phyloP scores from a whole-genome alignment of 192 early-diverging fungal genomes.

The Gigaspora rosea region DNA sequence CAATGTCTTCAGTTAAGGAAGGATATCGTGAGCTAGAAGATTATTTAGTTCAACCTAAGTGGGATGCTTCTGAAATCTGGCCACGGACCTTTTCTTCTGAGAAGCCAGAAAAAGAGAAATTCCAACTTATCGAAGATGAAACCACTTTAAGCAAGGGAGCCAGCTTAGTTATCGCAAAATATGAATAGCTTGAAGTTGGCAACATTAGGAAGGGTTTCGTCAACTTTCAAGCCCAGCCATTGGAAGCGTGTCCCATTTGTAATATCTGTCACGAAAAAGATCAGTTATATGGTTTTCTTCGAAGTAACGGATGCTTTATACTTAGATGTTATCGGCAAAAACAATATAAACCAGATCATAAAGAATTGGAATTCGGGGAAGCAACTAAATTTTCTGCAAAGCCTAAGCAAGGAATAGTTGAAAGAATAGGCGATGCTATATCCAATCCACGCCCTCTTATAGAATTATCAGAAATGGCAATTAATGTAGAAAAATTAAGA shows the following conservation, averaged over 20 bases:
- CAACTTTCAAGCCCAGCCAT: conserved; percentile 18
- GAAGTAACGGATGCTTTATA: not conserved
- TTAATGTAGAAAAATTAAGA: conserved; percentile 14
- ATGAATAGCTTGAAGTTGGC: not conserved
- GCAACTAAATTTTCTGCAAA: conserved; percentile 5
- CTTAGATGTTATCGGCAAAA: conserved; percentile 21
- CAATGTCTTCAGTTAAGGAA: conserved; percentile 17
- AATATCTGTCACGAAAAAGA: conserved; percentile 2
- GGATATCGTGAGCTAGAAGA: conserved; percentile 6
- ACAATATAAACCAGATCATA: conserved; percentile 22
- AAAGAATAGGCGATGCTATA: not conserved
- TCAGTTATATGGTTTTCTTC: conserved; percentile 21
- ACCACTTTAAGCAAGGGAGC: too few relatives aligned
- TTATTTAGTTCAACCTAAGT: conserved; percentile 29
- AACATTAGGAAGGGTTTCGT: not conserved
- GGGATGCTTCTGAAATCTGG: conserved; percentile 15
- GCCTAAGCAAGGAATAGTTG: not conserved
- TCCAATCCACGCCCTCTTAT: not conserved
- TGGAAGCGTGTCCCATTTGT: conserved; percentile 12
- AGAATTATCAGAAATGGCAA: conserved; percentile 1
- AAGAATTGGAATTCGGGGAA: not conserved
- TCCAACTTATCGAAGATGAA: not conserved
- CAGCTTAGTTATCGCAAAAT: too few relatives aligned
- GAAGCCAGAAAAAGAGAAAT: conserved; percentile 9
- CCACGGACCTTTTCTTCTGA: conserved; percentile 22